Evolutionary conservation across 768 basidiomycete genomes (phyloP), one percentile per base, ranked within the genome.

Genomic region (Lentinula sp.): DNA sequence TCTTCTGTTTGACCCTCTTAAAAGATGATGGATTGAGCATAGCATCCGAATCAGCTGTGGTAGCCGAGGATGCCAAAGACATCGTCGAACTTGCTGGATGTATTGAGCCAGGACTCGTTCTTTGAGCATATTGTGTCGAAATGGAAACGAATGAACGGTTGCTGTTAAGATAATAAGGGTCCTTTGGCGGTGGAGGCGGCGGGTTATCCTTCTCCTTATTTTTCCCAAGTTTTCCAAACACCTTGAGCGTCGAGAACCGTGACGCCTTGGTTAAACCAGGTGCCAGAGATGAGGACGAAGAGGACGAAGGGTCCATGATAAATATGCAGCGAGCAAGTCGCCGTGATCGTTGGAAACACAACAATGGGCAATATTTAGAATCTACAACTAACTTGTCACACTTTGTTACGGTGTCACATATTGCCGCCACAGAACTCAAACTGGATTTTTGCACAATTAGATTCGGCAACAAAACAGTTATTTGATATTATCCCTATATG

Each of bases 121-220:
- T 75, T 70, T 48, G 71, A 64, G 66, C 63, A 63, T 72, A 74
- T 64, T 68, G 71, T 42, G 79, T 79, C 8, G 77, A 73, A 42
- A 84, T 74, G 8, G 82, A 83, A 31, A 75, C 66, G 57, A 82
- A 70, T 1, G 83, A 83, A 48, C 76, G 76, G 51, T 69, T 69
- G 28, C 65, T 75, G 65, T 73, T 73, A 52, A 80, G 71, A 72
- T 83, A 82, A 65, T 76, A 76, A 6, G 75, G 67, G 65, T 89
- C 88, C 71, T 89, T 89, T 43, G 87, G 87, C 0, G 88, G 88
- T 1, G 76, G 81, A 6, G 82, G 83, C 0, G 85, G 85, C 0
- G 85, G 84, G 34, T 15, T 62, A 57, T 60, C 65, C 23, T 46
- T 39, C 39, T 64, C 55, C 48, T 65, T 66, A 61, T 58, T 57